Percentiles rank a stretch among this genome's conserved stretches.
Conservation (phyloP, 116 monocot species). For the Papilionanthe hybrid region DNA sequence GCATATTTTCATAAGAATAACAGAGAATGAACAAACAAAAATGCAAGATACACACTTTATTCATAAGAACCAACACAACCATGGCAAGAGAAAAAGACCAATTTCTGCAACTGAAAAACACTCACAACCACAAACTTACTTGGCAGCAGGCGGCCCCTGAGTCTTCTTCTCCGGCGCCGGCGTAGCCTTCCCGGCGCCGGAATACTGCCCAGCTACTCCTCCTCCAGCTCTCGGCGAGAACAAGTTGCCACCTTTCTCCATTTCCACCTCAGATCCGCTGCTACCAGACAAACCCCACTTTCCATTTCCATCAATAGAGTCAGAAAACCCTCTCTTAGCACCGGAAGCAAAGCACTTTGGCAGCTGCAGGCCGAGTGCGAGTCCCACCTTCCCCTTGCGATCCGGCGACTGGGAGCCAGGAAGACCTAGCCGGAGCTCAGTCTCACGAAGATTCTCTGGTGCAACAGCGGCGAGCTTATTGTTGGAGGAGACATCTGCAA, state of each 20-base stretch:
- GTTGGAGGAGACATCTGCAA: constrained; percentile 21
- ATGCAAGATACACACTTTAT: not conserved
- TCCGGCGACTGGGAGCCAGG: constrained; percentile 60
- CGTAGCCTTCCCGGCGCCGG: not conserved
- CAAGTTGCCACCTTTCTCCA: constrained; percentile 8
- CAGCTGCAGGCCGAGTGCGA: constrained; percentile 21
- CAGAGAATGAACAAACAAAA: no score
- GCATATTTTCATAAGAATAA: no score
- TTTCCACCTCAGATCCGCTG: constrained; percentile 17
- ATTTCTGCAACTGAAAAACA: no score
- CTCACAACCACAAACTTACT: constrained; percentile 19
- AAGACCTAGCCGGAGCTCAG: constrained; percentile 64
- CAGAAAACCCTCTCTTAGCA: constrained; percentile 44
- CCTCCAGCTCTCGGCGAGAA: constrained; percentile 21
- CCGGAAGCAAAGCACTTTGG: constrained; percentile 24
- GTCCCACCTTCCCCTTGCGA: constrained; percentile 25
- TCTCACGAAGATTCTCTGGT: constrained; percentile 15
- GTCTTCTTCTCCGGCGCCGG: constrained; percentile 29
- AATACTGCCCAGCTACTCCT: constrained; percentile 8
- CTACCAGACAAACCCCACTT: constrained; percentile 32
- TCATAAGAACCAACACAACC: not conserved
- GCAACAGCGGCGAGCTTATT: constrained; percentile 12
- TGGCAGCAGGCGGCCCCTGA: constrained; percentile 22
- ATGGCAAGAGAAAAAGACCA: not conserved
- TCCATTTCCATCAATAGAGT: constrained; percentile 30